phyloP scores from a whole-genome alignment of 371 early-diverging fungal genomes.

The Mortierella sp. region DNA sequence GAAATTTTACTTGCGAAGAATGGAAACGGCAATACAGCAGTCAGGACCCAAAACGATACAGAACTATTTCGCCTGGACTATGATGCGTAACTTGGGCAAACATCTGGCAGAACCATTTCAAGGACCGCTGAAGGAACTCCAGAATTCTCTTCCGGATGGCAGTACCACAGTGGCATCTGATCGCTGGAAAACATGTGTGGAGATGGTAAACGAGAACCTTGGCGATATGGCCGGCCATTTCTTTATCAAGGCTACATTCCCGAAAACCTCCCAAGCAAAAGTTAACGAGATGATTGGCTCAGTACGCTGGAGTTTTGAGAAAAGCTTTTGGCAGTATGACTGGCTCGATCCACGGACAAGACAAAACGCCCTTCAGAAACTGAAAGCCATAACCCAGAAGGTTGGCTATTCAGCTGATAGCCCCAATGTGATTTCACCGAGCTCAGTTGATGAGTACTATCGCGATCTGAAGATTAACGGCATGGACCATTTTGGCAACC shows the following conservation, averaged over 20 bases:
- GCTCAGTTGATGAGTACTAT: slow-evolving; percentile 22
- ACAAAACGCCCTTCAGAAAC: slow-evolving; percentile 25
- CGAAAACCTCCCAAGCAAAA: slow-evolving; percentile 9
- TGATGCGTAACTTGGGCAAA: slow-evolving; percentile 32
- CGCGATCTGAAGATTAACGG: background rate
- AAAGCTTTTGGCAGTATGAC: slow-evolving; percentile 34
- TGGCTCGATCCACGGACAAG: slow-evolving; percentile 31
- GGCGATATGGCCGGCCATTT: slow-evolving; percentile 38
- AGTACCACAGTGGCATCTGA: too few relatives aligned
- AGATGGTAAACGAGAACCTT: slow-evolving; percentile 26
- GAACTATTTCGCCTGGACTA: slow-evolving; percentile 42
- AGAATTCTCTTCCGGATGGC: slow-evolving; percentile 1
- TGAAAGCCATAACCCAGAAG: slow-evolving; percentile 26
- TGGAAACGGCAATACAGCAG: slow-evolving; percentile 16
- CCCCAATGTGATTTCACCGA: slow-evolving; percentile 18
- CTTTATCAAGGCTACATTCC: slow-evolving; percentile 34
- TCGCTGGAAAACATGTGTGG: slow-evolving; percentile 24
- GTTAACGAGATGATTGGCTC: slow-evolving; percentile 24
- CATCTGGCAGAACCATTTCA: slow-evolving; percentile 22
- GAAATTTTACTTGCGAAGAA: slow-evolving; percentile 22
- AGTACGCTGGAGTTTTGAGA: slow-evolving; percentile 25
- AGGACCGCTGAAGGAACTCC: slow-evolving; percentile 17
- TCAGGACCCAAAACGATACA: slow-evolving; percentile 16
- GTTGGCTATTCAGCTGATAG: slow-evolving; percentile 21
- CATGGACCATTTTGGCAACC: slow-evolving; percentile 38